Base-by-base conservation (phyloP, 2,329 filamentous ascomycete species). In the Colletotrichum incanum region DNA sequence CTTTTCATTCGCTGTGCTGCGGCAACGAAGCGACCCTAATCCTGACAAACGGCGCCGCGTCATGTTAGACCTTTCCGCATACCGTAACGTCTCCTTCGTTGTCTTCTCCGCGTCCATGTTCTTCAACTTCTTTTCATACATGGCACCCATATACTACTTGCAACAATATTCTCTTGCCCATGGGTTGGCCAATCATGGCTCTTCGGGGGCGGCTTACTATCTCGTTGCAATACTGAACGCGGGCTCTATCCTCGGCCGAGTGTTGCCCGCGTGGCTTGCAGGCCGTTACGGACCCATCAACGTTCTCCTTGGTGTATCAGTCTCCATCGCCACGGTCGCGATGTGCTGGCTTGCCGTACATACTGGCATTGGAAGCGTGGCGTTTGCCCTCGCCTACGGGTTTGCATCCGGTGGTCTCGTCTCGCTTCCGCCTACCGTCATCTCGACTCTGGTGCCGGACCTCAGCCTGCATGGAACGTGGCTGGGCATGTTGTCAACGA, bases 221-320 rank as follows among this genome's bases (percentile, higher is more conserved):
- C 80, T 89, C 31, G 78, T 89, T 5, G 79, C 87, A 2, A 85
- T 89, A 58, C 82, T 88, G 61, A 89, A 89, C 76, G 86, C 84
- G 1, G 82, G 84, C 0, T 86, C 86, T 0, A 80, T 87, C 9
- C 80, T 86, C 9, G 87, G 88, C 0, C 83, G 88, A 8, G 79
- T 88, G 1, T 76, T 87, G 0, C 86, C 86, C 0, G 83, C 84
- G 5, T 80, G 84, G 9, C 71, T 88, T 5, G 85, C 85, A 0
- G 82, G 84, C 61, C 78, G 76, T 37, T 71, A 84, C 47, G 85
- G 85, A 0, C 78, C 83, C 2, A 74, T 87, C 18, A 82, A 86
- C 65, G 80, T 82, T 1, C 81, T 84, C 72, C 76, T 84, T 18
- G 78, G 80, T 3, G 76, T 80, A 4, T 77, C 79, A 31, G 76